A percentile compares a stretch with the other conserved stretches of the same genome.
These are phyloP conservation scores for Solanum lycopersicoides DNA, from an alignment of 257 asterid species.

Conservation along the genomic window DNA sequence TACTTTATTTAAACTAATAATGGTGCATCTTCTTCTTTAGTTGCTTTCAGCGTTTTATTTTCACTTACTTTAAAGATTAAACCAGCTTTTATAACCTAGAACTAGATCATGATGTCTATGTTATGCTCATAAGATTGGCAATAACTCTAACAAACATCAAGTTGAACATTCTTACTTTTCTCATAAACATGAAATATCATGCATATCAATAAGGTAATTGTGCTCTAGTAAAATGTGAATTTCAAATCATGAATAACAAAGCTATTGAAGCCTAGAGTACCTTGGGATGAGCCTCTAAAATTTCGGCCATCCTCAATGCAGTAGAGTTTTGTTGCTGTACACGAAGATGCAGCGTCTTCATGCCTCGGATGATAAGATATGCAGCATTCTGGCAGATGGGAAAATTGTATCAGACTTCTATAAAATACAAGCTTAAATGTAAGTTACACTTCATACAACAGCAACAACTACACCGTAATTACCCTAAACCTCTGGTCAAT, in stretches of 20 bases:
- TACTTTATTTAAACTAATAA: neutral
- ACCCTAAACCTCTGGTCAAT: neutral
- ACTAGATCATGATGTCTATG: neutral
- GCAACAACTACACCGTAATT: neutral
- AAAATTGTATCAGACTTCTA: neutral
- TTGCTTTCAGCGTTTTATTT: neutral
- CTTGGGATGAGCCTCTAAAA: conserved; percentile 99
- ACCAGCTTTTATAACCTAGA: neutral
- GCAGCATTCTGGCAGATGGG: conserved; percentile 66
- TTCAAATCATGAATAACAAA: neutral
- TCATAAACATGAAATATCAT: neutral
- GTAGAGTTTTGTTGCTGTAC: conserved; percentile 94
- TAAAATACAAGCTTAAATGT: neutral
- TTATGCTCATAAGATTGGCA: neutral
- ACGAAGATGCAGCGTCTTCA: conserved; percentile 99
- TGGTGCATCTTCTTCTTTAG: neutral
- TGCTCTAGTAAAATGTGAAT: neutral
- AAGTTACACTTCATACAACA: neutral
- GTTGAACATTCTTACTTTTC: neutral
- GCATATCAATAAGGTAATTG: neutral
- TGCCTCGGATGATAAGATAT: conserved; percentile 85
- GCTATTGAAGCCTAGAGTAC: conserved; percentile 16
- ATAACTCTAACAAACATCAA: neutral
- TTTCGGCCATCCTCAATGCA: conserved; percentile 93
- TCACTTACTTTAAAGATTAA: neutral